Conservation (phyloP, 2,329 filamentous ascomycete genomes). For the Exophiala calicioides region DNA sequence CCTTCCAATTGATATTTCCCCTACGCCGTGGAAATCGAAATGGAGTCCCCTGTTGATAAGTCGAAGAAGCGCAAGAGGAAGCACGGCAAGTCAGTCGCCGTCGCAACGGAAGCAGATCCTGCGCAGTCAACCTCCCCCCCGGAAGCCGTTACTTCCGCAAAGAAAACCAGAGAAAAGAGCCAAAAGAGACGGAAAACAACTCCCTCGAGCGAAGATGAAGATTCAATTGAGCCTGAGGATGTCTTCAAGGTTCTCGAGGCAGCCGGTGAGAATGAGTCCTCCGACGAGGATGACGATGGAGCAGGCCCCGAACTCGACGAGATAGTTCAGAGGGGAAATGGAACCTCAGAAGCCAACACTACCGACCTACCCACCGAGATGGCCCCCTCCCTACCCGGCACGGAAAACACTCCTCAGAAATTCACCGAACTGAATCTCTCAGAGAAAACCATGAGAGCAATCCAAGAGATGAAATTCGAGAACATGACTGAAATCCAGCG, state of each 20-base stretch:
- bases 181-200: slow-evolving; percentile 44
- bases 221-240: slow-evolving; percentile 45
- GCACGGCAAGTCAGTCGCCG: slow-evolving; percentile 37
- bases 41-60: slow-evolving; percentile 18
- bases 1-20: too few species aligned
- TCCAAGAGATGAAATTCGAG: slow-evolving; percentile 87
- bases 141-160: slow-evolving; percentile 28
- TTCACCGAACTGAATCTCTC: slow-evolving; percentile 84
- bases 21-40: too few species aligned
- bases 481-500: slow-evolving; percentile 95
- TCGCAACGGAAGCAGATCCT: slow-evolving; percentile 19
- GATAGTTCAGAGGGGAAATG: slow-evolving; percentile 33
- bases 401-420: slow-evolving; percentile 64
- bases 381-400: slow-evolving; percentile 58
- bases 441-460: slow-evolving; percentile 83
- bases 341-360: slow-evolving; percentile 24
- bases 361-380: slow-evolving; percentile 55
- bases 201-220: slow-evolving; percentile 34
- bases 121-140: slow-evolving; percentile 18
- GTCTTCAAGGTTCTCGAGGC: slow-evolving; percentile 35
- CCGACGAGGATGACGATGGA: slow-evolving; percentile 33
- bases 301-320: slow-evolving; percentile 35
- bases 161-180: slow-evolving; percentile 26
- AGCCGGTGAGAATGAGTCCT: slow-evolving; percentile 37
- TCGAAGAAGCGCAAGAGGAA: slow-evolving; percentile 51